Evolutionary conservation across 2,329 filamentous ascomycete species (phyloP).

Genomic region (Penicillium palitans): DNA sequence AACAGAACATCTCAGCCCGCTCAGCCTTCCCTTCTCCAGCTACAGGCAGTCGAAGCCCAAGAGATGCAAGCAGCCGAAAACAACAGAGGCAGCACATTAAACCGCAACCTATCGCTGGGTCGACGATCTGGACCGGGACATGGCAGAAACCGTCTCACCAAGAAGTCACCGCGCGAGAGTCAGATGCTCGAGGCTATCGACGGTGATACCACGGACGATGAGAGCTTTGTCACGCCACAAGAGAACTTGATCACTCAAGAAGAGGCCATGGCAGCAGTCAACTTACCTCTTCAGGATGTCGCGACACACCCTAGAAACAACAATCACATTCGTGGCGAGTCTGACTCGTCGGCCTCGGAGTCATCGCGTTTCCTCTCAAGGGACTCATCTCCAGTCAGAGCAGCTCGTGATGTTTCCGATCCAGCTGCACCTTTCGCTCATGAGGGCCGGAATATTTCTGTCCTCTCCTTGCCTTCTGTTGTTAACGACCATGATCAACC

Average conservation of each 20-base stretch:
- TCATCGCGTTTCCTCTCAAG: conserved; percentile 12
- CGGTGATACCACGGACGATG: conserved; percentile 25
- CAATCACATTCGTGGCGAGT: conserved; percentile 2
- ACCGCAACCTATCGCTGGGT: conserved; percentile 18
- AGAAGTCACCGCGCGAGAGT: conserved; percentile 9
- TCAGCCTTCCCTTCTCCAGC: conserved; percentile 12
- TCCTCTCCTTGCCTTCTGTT: conserved; percentile 58
- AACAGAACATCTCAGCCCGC: neutral
- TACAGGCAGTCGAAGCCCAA: conserved; percentile 8
- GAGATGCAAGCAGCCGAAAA: conserved; percentile 5
- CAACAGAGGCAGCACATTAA: conserved; percentile 6
- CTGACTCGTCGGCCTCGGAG: conserved; percentile 6
- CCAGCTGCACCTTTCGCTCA: neutral
- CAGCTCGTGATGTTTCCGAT: conserved; percentile 1
- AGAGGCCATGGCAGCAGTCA: conserved; percentile 5
- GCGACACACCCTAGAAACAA: neutral
- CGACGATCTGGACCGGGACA: conserved; percentile 19
- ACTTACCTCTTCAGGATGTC: conserved; percentile 4
- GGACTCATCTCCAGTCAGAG: conserved; percentile 49
- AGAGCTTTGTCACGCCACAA: conserved; percentile 26
- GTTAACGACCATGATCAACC: conserved; percentile 58
- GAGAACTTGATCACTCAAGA: conserved; percentile 1
- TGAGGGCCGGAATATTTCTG: conserved; percentile 43
- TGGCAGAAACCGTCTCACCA: conserved; percentile 17
- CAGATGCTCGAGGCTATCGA: conserved; percentile 15